Evolutionary conservation across 1,284 basidiomycete species (phyloP).

Genomic region (Pyrrhoderma noxium): DNA sequence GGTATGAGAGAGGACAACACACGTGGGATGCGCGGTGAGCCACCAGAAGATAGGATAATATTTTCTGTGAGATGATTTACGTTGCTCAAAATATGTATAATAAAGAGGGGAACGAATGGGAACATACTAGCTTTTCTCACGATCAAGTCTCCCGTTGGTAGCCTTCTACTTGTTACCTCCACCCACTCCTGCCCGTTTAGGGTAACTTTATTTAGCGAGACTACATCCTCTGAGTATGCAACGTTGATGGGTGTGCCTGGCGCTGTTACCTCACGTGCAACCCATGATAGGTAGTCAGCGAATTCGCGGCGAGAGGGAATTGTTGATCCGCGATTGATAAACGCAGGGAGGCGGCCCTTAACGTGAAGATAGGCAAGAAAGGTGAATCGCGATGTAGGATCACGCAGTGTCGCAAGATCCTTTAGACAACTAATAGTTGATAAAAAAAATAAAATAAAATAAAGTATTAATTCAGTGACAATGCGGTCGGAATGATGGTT

Average conservation of each 20-base stretch:
- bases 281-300: slow-evolving; percentile 52
- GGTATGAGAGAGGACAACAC: slow-evolving; percentile 29
- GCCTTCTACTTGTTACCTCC: slow-evolving; percentile 32
- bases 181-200: slow-evolving; percentile 30
- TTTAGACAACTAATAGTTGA: slow-evolving; percentile 43
- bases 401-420: slow-evolving; percentile 51
- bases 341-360: slow-evolving; percentile 42
- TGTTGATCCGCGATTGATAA: slow-evolving; percentile 32
- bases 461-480: neutral
- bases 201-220: slow-evolving; percentile 26
- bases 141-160: slow-evolving; percentile 31
- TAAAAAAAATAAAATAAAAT: neutral
- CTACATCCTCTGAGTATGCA: slow-evolving; percentile 42
- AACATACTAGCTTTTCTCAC: slow-evolving; percentile 35
- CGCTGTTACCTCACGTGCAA: slow-evolving; percentile 37
- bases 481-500: too few relatives aligned
- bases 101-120: slow-evolving; percentile 2
- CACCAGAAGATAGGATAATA: slow-evolving; percentile 46
- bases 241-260: slow-evolving; percentile 34
- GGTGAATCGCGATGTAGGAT: slow-evolving; percentile 48
- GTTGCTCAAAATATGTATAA: slow-evolving; percentile 15
- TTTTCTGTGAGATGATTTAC: slow-evolving; percentile 29
- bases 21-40: slow-evolving; percentile 38
- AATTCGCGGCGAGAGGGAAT: slow-evolving; percentile 39
- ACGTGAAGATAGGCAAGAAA: slow-evolving; percentile 51